Evolutionary conservation across 2,329 filamentous ascomycete genomes (phyloP), one percentile per base, ranked within the genome.

Genomic region (Claviceps pazoutovae): DNA sequence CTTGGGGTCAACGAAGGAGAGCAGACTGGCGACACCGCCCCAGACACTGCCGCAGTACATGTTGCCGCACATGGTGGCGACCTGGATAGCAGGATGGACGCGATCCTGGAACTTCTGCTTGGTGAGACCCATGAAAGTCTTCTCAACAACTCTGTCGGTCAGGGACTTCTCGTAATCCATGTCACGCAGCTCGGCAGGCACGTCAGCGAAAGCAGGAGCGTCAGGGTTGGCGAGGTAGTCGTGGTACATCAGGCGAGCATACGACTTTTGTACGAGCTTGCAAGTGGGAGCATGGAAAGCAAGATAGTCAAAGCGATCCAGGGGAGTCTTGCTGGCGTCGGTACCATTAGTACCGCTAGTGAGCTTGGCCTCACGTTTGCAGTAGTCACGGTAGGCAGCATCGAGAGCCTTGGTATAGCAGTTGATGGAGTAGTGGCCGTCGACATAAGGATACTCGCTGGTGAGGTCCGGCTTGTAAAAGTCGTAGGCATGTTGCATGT

Each of bases 381-480:
- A 80, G 74, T 90, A 93, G 56, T 83, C 84, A 65, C 83, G 82
- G 76, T 93, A 93, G 69, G 86, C 84, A 52, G 80, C 79, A 65
- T 91, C 86, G 26, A 91, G 81, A 49, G 86, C 86, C 73, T 86
- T 79, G 57, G 76, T 86, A 72, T 91, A 91, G 78, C 86, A 91
- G 69, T 74, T 84, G 66, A 89, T 68, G 48, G 86, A 91, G 76
- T 82, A 89, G 68, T 90, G 86, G 55, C 86, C 86, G 62, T 91
- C 86, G 53, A 91, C 86, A 64, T 87, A 83, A 57, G 86, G 86
- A 73, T 91, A 91, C 72, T 91, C 86, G 78, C 83, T 88, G 63
- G 86, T 86, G 59, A 91, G 74, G 69, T 91, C 86, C 62, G 86
- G 86, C 82, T 91, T 91, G 81, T 88, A 91, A 69, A 91, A 91